phyloP scores from a whole-genome alignment of 2,329 filamentous ascomycete species.

The Neofusicoccum sp. region DNA sequence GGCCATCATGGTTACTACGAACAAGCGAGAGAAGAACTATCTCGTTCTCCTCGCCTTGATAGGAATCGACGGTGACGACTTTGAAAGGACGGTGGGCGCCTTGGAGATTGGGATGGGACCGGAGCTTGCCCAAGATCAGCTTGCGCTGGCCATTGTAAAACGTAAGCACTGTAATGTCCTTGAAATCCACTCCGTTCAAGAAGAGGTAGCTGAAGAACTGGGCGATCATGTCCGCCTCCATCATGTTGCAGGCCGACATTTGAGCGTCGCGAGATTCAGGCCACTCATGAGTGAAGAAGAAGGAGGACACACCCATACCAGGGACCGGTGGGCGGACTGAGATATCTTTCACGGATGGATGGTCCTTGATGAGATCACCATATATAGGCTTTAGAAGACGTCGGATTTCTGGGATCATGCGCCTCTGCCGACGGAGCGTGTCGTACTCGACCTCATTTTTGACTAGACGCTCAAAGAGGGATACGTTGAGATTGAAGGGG shows the following conservation, averaged over 20 bases:
- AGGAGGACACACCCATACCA: conserved; percentile 61
- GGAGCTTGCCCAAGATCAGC: conserved; percentile 54
- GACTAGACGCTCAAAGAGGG: conserved; percentile 79
- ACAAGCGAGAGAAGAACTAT: conserved; percentile 79
- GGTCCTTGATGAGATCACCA: conserved; percentile 54
- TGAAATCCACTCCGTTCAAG: conserved; percentile 59
- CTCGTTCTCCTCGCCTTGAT: conserved; percentile 89
- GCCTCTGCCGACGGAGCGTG: conserved; percentile 66
- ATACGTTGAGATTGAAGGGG: conserved; percentile 68
- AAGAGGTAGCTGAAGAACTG: conserved; percentile 70
- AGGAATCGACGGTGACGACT: conserved; percentile 81
- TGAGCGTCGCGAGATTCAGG: conserved; percentile 62
- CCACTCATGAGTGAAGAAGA: conserved; percentile 65
- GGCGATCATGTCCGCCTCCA: conserved; percentile 75
- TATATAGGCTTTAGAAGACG: conserved; percentile 63
- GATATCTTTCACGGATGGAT: conserved; percentile 51
- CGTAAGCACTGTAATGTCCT: conserved; percentile 74
- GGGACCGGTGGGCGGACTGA: conserved; percentile 52
- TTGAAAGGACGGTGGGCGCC: conserved; percentile 47
- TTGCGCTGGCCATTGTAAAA: conserved; percentile 86
- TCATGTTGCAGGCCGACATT: conserved; percentile 65
- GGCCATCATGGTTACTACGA: conserved; percentile 58
- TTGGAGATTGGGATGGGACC: conserved; percentile 42
- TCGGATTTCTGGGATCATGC: conserved; percentile 70
- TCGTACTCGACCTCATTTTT: conserved; percentile 61